phyloP scores from a whole-genome alignment of 306 rosid genomes.

The Citrullus colocynthis region DNA sequence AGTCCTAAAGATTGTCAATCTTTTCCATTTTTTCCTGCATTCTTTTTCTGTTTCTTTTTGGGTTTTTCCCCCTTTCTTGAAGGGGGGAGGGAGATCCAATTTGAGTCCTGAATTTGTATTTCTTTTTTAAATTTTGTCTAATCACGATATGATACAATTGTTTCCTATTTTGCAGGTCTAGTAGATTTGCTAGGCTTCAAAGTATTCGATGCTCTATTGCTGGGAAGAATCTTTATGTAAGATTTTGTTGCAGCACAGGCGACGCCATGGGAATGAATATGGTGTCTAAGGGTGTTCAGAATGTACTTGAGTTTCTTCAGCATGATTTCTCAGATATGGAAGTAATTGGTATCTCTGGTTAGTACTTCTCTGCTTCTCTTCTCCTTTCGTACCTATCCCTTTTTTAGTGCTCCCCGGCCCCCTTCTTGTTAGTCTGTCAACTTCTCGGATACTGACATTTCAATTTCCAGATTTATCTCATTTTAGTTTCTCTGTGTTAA shows the following conservation, averaged over 20 bases:
- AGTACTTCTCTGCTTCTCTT: not conserved
- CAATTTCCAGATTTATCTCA: not conserved
- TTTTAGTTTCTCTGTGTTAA: not conserved
- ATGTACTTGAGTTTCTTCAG: slow-evolving; percentile 46
- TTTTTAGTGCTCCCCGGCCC: not conserved
- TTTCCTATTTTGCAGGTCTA: not conserved
- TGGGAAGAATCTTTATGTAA: slow-evolving; percentile 47
- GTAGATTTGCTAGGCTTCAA: slow-evolving; percentile 6
- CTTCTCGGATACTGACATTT: not conserved
- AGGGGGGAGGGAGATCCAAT: not conserved
- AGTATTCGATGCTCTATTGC: slow-evolving; percentile 33
- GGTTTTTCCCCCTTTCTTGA: not conserved
- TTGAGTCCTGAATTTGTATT: not conserved
- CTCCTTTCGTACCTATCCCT: not conserved
- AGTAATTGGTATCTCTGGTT: slow-evolving; percentile 55
- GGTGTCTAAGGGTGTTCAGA: slow-evolving; percentile 13
- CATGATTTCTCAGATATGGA: slow-evolving; percentile 52
- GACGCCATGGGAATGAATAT: slow-evolving; percentile 29
- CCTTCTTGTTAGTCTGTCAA: not conserved
- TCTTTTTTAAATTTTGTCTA: not conserved
- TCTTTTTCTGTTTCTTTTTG: not conserved
- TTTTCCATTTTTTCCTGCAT: not conserved
- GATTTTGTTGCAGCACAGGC: slow-evolving; percentile 50
- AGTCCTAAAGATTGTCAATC: not conserved
- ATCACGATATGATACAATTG: not conserved